Conservation (phyloP, 2,329 filamentous ascomycete genomes). For the Xylaria sp. region DNA sequence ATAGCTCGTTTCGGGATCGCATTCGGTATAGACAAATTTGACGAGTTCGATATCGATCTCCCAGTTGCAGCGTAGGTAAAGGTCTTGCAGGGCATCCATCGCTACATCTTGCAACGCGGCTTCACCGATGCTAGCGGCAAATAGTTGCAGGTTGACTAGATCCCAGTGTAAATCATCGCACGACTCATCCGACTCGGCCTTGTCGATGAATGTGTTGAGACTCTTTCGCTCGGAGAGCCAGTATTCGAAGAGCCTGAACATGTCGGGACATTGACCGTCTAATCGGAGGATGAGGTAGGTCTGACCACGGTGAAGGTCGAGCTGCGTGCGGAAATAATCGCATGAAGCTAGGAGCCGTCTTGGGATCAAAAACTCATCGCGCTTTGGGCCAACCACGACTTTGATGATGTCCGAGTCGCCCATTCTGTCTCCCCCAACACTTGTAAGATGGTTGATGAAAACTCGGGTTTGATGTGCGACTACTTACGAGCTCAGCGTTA, state of each 20-base stretch:
- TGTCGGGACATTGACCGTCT: conserved; percentile 48
- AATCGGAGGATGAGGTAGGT: conserved; percentile 42
- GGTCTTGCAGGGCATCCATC: conserved; percentile 68
- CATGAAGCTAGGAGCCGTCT: conserved; percentile 47
- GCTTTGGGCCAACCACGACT: conserved; percentile 47
- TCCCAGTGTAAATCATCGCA: conserved; percentile 63
- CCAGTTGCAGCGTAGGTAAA: conserved; percentile 69
- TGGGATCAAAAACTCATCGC: conserved; percentile 47
- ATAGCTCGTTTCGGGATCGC: conserved; percentile 59
- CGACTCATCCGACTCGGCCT: conserved; percentile 38
- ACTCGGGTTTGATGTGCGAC: neutral
- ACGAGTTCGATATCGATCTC: conserved; percentile 64
- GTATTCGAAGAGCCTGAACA: conserved; percentile 50
- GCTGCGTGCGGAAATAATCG: conserved; percentile 45
- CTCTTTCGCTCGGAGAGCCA: conserved; percentile 48
- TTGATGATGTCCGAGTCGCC: conserved; percentile 44
- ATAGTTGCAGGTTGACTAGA: conserved; percentile 66
- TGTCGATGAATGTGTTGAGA: conserved; percentile 45
- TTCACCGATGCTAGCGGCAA: conserved; percentile 63
- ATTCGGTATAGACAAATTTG: conserved; percentile 63
- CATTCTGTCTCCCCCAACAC: conserved; percentile 30
- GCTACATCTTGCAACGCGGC: conserved; percentile 64
- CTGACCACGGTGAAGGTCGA: conserved; percentile 42
- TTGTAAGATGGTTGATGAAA: conserved; percentile 11
- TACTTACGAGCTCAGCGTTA: conserved; percentile 40